A percentile compares a stretch with the other conserved stretches of the same genome.
These are phyloP conservation scores for Citrus glauca DNA, from an alignment of 345 rosid species.

Conservation along the genomic window DNA sequence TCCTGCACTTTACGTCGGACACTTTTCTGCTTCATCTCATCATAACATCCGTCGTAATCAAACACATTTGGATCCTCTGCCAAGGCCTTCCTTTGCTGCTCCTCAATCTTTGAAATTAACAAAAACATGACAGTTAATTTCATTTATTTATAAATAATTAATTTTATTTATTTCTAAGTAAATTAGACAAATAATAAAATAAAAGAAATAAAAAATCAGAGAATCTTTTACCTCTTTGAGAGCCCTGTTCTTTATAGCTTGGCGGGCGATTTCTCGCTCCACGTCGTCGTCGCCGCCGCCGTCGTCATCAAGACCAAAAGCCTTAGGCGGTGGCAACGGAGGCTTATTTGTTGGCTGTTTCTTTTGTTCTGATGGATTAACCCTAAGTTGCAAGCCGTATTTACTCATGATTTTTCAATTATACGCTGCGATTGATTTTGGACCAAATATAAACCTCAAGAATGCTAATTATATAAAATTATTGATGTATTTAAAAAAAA, in stretches of 20 bases:
- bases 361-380: conserved; percentile 54
- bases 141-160: background rate
- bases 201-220: background rate
- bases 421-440: background rate
- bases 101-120: conserved; percentile 56
- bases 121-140: background rate
- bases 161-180: too few species aligned
- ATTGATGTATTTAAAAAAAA: background rate
- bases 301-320: conserved; percentile 55
- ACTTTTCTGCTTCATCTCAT: conserved; percentile 64
- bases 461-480: background rate
- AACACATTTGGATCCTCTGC: conserved; percentile 84
- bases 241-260: conserved; percentile 74
- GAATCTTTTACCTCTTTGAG: conserved; percentile 48
- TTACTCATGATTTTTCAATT: conserved; percentile 49
- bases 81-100: conserved; percentile 76
- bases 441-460: background rate
- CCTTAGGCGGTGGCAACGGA: conserved; percentile 43
- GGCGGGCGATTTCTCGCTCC: conserved; percentile 73
- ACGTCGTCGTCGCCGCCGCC: conserved; percentile 58
- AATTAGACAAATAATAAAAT: background rate
- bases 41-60: conserved; percentile 80
- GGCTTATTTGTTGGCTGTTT: conserved; percentile 48
- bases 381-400: conserved; percentile 86
- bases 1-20: conserved; percentile 50